A percentile compares a stretch with the other conserved stretches of the same genome.
Evolutionary conservation across 2,329 filamentous ascomycete species (phyloP).

Genomic region (Aspergillus transmontanensis): DNA sequence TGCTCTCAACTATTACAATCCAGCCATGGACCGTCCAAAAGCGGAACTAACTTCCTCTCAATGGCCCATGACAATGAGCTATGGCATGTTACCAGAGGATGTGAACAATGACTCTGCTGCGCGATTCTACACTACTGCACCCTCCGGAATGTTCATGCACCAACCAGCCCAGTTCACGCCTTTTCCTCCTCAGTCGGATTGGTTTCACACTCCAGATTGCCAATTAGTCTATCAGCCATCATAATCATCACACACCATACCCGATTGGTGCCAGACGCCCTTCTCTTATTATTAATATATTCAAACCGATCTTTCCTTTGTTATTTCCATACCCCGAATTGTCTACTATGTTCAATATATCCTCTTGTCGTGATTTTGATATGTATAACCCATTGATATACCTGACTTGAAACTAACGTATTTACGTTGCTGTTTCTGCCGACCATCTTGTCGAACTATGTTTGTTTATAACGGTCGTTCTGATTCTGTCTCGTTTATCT

Average conservation of each 20-base stretch:
- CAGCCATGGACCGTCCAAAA: not conserved
- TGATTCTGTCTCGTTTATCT: not conserved
- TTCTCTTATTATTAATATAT: not conserved
- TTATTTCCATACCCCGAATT: not conserved
- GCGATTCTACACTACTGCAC: not conserved
- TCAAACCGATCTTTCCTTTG: not conserved
- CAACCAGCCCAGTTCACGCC: not conserved
- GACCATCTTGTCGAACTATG: not conserved
- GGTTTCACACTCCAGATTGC: not conserved
- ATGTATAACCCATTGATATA: not conserved
- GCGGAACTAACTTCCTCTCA: not conserved
- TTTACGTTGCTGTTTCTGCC: not conserved
- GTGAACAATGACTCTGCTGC: not conserved
- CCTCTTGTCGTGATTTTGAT: not conserved
- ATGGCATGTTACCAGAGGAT: not conserved
- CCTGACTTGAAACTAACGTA: not conserved
- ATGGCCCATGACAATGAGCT: not conserved
- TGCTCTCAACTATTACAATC: not conserved
- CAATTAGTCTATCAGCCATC: not conserved
- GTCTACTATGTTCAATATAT: not conserved
- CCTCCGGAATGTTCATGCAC: not conserved
- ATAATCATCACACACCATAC: not conserved
- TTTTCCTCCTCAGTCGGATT: not conserved
- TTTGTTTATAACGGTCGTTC: not conserved
- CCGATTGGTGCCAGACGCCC: not conserved